Evolutionary conservation across 2,329 filamentous ascomycete genomes (phyloP).

Genomic region (Aspergillus piperis): DNA sequence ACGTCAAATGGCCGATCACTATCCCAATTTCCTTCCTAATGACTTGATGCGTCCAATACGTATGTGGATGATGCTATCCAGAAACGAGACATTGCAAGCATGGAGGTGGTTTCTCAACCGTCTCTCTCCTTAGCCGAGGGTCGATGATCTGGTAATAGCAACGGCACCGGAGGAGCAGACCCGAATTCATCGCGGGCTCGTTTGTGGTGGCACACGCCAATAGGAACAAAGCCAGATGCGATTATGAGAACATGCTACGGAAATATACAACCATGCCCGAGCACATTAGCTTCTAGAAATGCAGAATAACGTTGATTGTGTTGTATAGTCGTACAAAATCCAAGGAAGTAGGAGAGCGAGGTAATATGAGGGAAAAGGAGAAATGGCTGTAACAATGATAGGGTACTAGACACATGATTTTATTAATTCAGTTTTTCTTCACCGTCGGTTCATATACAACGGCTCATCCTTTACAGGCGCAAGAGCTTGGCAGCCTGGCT

Average conservation of each 20-base stretch:
- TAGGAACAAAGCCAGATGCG: background rate
- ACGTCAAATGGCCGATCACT: background rate
- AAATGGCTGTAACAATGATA: conserved; percentile 21
- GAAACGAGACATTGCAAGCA: no score
- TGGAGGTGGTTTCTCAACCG: no score
- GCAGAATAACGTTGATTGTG: conserved; percentile 20
- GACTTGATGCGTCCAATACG: background rate
- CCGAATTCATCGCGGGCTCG: background rate
- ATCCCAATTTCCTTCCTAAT: background rate
- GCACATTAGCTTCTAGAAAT: conserved; percentile 12
- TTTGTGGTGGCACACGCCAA: background rate
- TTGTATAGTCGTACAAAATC: conserved; percentile 28
- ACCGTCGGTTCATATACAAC: conserved; percentile 10
- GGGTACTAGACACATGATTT: conserved; percentile 39
- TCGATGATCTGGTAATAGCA: background rate
- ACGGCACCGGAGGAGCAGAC: no score
- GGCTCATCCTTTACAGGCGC: conserved; percentile 59
- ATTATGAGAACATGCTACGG: background rate
- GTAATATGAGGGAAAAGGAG: conserved; percentile 12
- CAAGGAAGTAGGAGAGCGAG: conserved; percentile 12
- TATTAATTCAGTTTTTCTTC: conserved; percentile 29
- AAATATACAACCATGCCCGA: background rate
- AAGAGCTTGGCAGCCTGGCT: conserved; percentile 87
- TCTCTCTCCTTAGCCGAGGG: background rate
- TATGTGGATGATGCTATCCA: no score